Evolutionary conservation across 768 basidiomycete genomes (phyloP), one percentile per base, ranked within the genome.

Genomic region (Boletus subparvulus): DNA sequence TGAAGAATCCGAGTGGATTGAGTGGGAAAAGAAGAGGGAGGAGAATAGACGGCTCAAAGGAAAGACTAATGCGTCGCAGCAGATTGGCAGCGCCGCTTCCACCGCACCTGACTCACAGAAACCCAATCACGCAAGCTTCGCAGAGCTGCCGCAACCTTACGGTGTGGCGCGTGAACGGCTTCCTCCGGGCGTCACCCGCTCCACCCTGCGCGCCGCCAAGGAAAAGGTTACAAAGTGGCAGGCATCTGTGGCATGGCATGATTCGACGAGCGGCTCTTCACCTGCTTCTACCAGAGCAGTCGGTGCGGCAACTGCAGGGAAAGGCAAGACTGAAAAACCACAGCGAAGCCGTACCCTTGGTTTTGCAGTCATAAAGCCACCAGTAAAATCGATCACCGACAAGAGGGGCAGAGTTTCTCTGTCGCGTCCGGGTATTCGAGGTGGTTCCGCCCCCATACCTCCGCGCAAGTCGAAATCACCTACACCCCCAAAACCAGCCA

Each of bases 1-100:
- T 26, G 78, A 76, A 17, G 83, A 84, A 63, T 73, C 73, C 44
- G 77, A 79, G 36, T 83, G 83, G 81, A 57, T 71, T 14, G 73
- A 74, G 26, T 79, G 75, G 74, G 81, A 83, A 66, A 69, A 58
- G 55, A 67, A 62, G 57, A 66, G 61, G 48, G 60, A 63, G 52
- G 64, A 63, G 35, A 37, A 35, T 6, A 62, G 60, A 40, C 54
- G 63, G 17, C 50, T 61, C 46, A 66, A 59, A 44, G 55, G 44
- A 42, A 65, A 57, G 47, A 62, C 56, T 1, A 63, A 58, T 9
- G 43, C 47, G 9, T 52, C 61, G 16, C 65, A 59, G 46, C 58
- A 47, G 21, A 46, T 26, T 16, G 50, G 26, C 42, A 47, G 16
- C 12, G 19, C 13, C 37, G 4, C 40, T 48, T 59, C 49, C 24